Conservation (phyloP, 2,329 filamentous ascomycete species). For the Tolypocladium tropicale region DNA sequence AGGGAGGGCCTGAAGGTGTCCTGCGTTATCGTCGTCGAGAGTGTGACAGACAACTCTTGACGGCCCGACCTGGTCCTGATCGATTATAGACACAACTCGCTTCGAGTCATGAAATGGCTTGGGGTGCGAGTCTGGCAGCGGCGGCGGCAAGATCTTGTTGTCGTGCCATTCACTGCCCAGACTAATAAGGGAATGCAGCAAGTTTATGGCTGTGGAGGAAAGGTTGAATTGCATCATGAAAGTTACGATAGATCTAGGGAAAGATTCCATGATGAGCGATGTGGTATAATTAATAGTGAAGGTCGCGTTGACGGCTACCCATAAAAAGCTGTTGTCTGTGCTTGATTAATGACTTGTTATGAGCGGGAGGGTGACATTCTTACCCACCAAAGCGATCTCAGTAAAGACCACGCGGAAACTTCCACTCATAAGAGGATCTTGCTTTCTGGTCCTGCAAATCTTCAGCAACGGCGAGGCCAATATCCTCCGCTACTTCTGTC, state of each 20-base stretch:
- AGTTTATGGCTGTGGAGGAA: not conserved
- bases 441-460: no score
- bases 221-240: not conserved
- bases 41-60: slow-evolving; percentile 9
- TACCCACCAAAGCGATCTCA: no score
- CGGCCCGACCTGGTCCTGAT: slow-evolving; percentile 4
- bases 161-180: not conserved
- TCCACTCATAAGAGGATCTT: no score
- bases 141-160: not conserved
- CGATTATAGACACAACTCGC: not conserved
- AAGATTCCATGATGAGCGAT: not conserved
- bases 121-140: no score
- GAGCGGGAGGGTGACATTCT: no score
- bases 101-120: not conserved
- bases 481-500: not conserved
- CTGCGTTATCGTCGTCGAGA: not conserved
- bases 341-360: not conserved
- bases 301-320: not conserved
- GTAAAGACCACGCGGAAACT: no score
- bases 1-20: not conserved
- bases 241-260: not conserved
- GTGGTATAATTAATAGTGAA: not conserved
- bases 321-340: not conserved
- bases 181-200: not conserved
- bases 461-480: no score